A percentile compares a stretch with the other conserved stretches of the same genome.
phyloP scores from a whole-genome alignment of 23 red algal species.

The Gracilaria vermiculophylla region DNA sequence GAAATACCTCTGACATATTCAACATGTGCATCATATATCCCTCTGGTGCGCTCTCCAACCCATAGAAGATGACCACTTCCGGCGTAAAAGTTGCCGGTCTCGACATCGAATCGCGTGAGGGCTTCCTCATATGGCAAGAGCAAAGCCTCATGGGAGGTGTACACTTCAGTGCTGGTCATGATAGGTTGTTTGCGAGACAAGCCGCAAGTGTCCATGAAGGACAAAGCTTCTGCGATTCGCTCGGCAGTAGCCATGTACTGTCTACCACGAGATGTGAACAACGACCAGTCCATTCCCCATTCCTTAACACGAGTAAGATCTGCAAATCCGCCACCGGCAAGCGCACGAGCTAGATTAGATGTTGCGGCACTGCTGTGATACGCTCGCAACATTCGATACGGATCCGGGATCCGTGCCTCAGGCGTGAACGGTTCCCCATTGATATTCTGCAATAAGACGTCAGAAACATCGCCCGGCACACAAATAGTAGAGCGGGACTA shows the following conservation, averaged over 20 bases:
- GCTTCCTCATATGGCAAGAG: constrained; percentile 97
- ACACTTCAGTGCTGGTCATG: constrained; percentile 75
- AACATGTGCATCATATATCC: constrained; percentile 91
- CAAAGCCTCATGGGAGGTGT: constrained; percentile 93
- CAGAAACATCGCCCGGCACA: background rate
- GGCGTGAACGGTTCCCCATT: constrained; percentile 63
- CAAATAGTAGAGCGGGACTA: background rate
- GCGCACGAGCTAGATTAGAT: constrained; percentile 86
- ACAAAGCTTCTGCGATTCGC: constrained; percentile 77
- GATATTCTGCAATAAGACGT: constrained; percentile 42
- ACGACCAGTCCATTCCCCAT: constrained; percentile 94
- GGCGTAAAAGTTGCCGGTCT: constrained; percentile 82
- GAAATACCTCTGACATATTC: constrained; percentile 94
- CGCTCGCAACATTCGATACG: constrained; percentile 87
- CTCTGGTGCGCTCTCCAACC: constrained; percentile 95
- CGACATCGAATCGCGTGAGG: constrained; percentile 59
- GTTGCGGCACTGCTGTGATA: constrained; percentile 84
- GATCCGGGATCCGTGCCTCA: constrained; percentile 87
- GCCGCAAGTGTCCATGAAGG: constrained; percentile 93
- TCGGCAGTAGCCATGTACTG: constrained; percentile 81
- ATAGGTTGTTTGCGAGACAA: constrained; percentile 38
- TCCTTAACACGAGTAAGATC: constrained; percentile 93
- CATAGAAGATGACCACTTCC: constrained; percentile 95
- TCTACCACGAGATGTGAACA: constrained; percentile 56
- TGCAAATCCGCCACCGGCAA: constrained; percentile 81